A percentile compares a stretch with the other conserved stretches of the same genome.
phyloP scores from a whole-genome alignment of 305 asterid genomes.

The Solanum hybrid region DNA sequence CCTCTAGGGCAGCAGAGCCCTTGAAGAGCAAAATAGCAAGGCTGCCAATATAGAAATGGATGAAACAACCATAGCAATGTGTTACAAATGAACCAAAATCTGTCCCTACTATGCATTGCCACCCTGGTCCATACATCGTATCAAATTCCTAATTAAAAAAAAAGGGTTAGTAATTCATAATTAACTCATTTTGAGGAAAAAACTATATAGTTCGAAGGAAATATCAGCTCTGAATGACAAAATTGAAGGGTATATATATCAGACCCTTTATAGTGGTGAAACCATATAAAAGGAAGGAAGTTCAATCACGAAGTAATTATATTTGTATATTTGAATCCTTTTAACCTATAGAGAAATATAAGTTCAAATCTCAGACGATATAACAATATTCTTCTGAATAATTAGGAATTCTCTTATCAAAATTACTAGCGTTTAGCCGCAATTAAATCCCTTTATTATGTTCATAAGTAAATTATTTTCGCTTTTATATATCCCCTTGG shows the following conservation, averaged over 20 bases:
- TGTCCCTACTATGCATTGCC: slow-evolving; percentile 93
- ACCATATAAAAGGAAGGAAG: neutral
- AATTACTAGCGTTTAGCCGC: neutral
- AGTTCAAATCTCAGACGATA: neutral
- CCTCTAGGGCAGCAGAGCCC: slow-evolving; percentile 31
- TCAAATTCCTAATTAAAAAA: slow-evolving; percentile 51
- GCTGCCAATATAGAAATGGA: slow-evolving; percentile 58
- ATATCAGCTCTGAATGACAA: too few species aligned
- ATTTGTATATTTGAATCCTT: neutral
- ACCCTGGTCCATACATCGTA: slow-evolving; percentile 46
- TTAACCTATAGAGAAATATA: neutral
- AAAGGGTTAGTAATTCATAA: neutral
- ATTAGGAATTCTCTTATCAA: neutral
- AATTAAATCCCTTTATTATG: neutral
- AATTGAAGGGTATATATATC: too few species aligned
- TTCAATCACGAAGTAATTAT: neutral
- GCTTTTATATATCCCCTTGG: neutral
- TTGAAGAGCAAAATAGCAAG: slow-evolving; percentile 67
- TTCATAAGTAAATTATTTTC: too few species aligned
- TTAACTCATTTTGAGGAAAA: neutral
- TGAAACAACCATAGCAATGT: slow-evolving; percentile 73
- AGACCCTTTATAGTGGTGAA: neutral
- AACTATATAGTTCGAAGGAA: fast-evolving
- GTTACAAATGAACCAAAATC: slow-evolving; percentile 89
- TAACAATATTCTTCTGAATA: neutral